Conservation (phyloP, 495 filamentous ascomycete genomes). For the Pseudoneurospora amorphoporcata region DNA sequence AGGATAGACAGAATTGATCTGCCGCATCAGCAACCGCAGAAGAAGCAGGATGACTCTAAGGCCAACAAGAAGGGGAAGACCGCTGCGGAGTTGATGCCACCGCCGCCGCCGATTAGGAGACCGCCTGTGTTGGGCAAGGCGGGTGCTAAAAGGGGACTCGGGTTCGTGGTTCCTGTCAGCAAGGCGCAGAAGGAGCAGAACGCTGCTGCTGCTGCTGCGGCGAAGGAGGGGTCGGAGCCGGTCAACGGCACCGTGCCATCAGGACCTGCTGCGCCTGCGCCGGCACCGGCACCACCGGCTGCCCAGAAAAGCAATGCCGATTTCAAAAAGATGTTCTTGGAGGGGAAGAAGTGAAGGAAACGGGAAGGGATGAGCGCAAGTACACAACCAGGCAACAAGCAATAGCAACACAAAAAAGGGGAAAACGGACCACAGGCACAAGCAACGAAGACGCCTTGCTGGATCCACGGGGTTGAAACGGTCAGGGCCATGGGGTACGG, state of each 20-base stretch:
- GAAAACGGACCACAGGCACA: not conserved
- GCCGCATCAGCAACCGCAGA: slow-evolving; percentile 20
- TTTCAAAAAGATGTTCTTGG: slow-evolving; percentile 68
- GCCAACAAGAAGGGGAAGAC: slow-evolving; percentile 22
- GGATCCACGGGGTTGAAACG: not conserved
- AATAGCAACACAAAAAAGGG: not conserved
- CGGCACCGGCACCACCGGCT: slow-evolving; percentile 17
- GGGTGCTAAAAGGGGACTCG: slow-evolving; percentile 46
- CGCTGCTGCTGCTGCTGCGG: slow-evolving; percentile 8
- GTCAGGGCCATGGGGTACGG: not conserved
- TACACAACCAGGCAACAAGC: not conserved
- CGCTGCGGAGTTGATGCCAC: slow-evolving; percentile 35
- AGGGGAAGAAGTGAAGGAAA: not conserved
- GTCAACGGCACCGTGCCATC: not conserved
- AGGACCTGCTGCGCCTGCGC: slow-evolving; percentile 9
- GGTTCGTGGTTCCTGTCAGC: slow-evolving; percentile 28
- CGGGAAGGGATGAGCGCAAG: not conserved
- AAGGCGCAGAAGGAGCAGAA: slow-evolving; percentile 23
- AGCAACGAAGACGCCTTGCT: not conserved
- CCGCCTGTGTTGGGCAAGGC: slow-evolving; percentile 48
- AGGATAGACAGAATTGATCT: slow-evolving; percentile 38
- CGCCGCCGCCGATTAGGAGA: slow-evolving; percentile 44
- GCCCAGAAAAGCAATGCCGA: slow-evolving; percentile 70
- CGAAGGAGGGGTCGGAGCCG: not conserved
- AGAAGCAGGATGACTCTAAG: slow-evolving; percentile 19